Evolutionary conservation across 2,329 filamentous ascomycete species (phyloP).

Genomic region (Colletotrichum gigasporum): DNA sequence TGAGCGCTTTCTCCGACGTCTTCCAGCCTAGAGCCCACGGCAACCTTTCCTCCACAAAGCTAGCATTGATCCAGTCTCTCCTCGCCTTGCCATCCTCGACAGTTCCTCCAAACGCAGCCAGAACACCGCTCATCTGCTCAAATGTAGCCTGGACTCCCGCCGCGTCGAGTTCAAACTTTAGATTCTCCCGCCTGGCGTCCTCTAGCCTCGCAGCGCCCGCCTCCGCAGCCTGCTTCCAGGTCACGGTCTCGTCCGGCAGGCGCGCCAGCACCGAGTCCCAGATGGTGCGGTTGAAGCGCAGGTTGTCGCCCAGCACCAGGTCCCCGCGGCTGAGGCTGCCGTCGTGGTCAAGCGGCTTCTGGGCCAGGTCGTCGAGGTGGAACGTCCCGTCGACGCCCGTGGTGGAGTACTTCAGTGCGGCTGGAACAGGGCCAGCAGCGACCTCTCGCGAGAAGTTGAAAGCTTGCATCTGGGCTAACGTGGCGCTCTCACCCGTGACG

Average conservation of each 20-base stretch:
- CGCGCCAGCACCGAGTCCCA: conserved; percentile 1
- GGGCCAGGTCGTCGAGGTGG: conserved; percentile 20
- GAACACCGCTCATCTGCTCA: conserved; percentile 10
- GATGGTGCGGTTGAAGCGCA: conserved; percentile 2
- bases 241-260: neutral
- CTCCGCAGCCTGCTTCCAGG: conserved; percentile 14
- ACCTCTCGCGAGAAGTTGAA: conserved; percentile 11
- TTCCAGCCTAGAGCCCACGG: conserved; percentile 6
- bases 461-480: neutral
- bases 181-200: conserved; percentile 11
- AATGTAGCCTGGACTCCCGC: neutral
- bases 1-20: neutral
- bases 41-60: conserved; percentile 4
- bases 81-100: conserved; percentile 7
- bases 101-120: neutral
- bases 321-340: conserved; percentile 8
- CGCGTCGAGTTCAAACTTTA: neutral
- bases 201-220: conserved; percentile 4
- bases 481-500: conserved; percentile 15
- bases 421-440: neutral
- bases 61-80: conserved; percentile 11
- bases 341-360: conserved; percentile 13
- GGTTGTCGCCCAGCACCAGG: conserved; percentile 1
- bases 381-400: conserved; percentile 11
- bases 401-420: neutral